Conservation (phyloP, 1,284 basidiomycete genomes). For the Cerrena zonata region DNA sequence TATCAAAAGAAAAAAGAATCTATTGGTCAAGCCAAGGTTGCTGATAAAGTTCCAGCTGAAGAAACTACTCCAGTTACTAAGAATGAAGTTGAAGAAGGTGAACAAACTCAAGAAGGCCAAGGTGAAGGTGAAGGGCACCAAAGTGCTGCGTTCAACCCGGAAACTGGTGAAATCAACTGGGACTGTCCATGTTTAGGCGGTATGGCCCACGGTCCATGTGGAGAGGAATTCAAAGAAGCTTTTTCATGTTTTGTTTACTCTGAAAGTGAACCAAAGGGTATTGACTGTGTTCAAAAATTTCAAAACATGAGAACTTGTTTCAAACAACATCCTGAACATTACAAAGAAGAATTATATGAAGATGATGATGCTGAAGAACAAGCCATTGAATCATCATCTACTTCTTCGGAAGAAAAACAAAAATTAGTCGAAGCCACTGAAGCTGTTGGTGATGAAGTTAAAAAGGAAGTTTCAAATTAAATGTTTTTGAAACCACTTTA, state of each 20-base stretch:
- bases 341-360: slow-evolving; percentile 75
- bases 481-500: too few relatives aligned
- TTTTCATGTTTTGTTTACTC: slow-evolving; percentile 96
- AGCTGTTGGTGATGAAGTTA: too few relatives aligned
- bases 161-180: slow-evolving; percentile 97
- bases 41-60: too few relatives aligned
- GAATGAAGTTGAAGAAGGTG: too few relatives aligned
- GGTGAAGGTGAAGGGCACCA: slow-evolving; percentile 28
- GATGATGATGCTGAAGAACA: too few relatives aligned
- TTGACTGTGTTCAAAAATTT: slow-evolving; percentile 97
- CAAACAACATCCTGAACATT: slow-evolving; percentile 89
- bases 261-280: slow-evolving; percentile 93
- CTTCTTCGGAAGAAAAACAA: too few relatives aligned
- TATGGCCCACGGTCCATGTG: slow-evolving; percentile 96
- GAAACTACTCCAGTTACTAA: too few relatives aligned
- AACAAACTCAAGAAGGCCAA: slow-evolving; percentile 11
- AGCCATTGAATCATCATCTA: too few relatives aligned
- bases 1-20: too few relatives aligned
- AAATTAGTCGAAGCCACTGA: too few relatives aligned
- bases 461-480: too few relatives aligned
- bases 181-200: slow-evolving; percentile 96
- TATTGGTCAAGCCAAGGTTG: too few relatives aligned
- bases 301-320: slow-evolving; percentile 98
- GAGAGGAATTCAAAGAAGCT: slow-evolving; percentile 87
- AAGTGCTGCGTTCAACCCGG: slow-evolving; percentile 78